These are phyloP conservation scores for Bromus sterilis DNA, from an alignment of 176 grass and related monocot genomes.

Conservation along the genomic window DNA sequence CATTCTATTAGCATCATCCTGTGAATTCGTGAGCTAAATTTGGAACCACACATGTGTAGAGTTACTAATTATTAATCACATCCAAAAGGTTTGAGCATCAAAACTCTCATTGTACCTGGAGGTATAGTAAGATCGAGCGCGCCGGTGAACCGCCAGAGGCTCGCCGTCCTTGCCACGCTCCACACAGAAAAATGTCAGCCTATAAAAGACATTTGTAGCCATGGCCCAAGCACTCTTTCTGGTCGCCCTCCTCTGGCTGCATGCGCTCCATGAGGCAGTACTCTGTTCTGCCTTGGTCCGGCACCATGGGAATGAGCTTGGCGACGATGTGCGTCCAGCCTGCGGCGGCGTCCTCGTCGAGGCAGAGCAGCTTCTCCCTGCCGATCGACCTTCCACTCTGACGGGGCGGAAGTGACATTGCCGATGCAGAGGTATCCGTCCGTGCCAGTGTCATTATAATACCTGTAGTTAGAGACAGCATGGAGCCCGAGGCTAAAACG, in stretches of 20 bases:
- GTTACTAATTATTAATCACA: too few relatives aligned
- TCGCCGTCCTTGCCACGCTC: neutral
- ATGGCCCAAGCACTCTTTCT: neutral
- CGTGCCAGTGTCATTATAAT: too few relatives aligned
- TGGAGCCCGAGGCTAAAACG: neutral
- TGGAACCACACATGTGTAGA: too few relatives aligned
- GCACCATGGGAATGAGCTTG: neutral
- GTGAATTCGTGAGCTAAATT: too few relatives aligned
- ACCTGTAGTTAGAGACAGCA: too few relatives aligned
- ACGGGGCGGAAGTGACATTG: neutral
- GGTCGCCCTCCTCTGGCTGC: neutral
- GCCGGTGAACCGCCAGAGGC: neutral
- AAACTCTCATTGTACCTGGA: neutral
- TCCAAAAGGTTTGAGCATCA: neutral
- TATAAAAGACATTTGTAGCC: neutral
- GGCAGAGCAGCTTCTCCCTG: neutral
- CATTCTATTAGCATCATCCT: too few relatives aligned
- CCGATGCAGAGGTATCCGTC: neutral
- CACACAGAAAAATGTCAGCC: neutral
- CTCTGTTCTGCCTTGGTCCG: neutral
- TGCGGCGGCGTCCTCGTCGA: neutral
- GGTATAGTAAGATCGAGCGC: neutral
- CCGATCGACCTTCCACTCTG: neutral
- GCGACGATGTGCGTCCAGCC: neutral
- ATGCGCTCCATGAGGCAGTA: neutral